These are phyloP conservation scores for Coffea eugenioides DNA, from an alignment of 257 asterid species.

Conservation along the genomic window DNA sequence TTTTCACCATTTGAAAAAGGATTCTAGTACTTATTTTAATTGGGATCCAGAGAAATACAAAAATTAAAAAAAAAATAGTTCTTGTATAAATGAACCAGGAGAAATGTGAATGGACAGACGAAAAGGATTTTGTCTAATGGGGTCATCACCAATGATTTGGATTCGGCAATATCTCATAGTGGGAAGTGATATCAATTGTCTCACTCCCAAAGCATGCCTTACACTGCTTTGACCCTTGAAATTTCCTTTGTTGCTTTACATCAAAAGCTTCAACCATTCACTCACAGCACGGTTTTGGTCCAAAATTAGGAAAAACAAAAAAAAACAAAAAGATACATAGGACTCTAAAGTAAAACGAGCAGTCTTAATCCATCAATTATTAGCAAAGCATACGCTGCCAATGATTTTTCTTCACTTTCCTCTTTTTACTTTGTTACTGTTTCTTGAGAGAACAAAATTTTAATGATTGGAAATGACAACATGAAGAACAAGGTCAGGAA, in stretches of 20 bases:
- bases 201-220: slow-evolving; percentile 45
- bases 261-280: slow-evolving; percentile 32
- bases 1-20: not conserved
- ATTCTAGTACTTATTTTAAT: too few relatives aligned
- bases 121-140: slow-evolving; percentile 2
- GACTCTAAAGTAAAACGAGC: not conserved
- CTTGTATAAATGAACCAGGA: not conserved
- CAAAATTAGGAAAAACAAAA: slow-evolving; percentile 9
- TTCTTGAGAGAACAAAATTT: not conserved
- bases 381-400: slow-evolving; percentile 4
- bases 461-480: not conserved
- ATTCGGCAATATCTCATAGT: slow-evolving; percentile 28
- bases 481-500: not conserved
- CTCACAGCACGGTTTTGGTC: slow-evolving; percentile 11
- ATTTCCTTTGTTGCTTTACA: slow-evolving; percentile 24
- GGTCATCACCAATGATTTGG: slow-evolving; percentile 45
- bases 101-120: not conserved
- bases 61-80: not conserved
- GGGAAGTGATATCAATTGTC: slow-evolving; percentile 40
- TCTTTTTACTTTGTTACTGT: not conserved
- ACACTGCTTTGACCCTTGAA: slow-evolving; percentile 20
- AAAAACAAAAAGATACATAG: not conserved
- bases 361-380: slow-evolving; percentile 18
- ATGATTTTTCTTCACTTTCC: not conserved
- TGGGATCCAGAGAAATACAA: not conserved